Base-by-base conservation (phyloP, 1,284 basidiomycete genomes). In the Cryptococcus sp. region DNA sequence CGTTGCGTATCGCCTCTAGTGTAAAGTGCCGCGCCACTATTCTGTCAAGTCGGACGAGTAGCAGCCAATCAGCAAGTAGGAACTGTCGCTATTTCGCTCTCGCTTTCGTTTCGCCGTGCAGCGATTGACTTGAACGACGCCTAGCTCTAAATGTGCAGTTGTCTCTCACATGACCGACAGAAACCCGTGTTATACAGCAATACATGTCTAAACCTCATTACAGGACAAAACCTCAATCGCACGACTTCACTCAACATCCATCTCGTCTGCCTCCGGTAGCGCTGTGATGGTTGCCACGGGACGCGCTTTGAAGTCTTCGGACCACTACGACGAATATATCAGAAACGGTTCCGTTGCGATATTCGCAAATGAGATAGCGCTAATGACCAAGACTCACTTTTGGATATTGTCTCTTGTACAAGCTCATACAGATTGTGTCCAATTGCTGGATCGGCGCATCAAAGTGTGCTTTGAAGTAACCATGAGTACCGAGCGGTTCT, bases 381-480 rank as follows among this genome's bases (percentile, higher is more conserved):
- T 20, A 23, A 50, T 55, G 23, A 55, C 41, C 34, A 23, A 44
- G n/a, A 61, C 85, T 81, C 88, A 91, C 94, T 73, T 87, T 89
- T 3, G 93, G 93, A 76, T 86, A 95, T 55, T 93, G 87, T 47
- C 93, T 83, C 78, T 95, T 96, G 79, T 94, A 95, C 58, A 96
- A 70, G 47, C 86, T 85, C 89, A 95, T 88, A 73, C 91, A 93
- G 49, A 94, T 83, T 6, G 91, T 93, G 68, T 95, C 93, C 93
- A 98, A 96, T 80, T 97, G 94, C 70, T 85, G 89, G 67, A 99
- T 87, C 8, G 90, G 90, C 1, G 91, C 92, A 72, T 98, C 95
- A 77, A 99, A 99, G 74, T 93, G 86, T 11, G 93, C 93, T 80
- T 99, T 99, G 83, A 92, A 94, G 79, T 98, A 97, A 13, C 95